Evolutionary conservation across 2,329 filamentous ascomycete genomes (phyloP), one percentile per base, ranked within the genome.

Genomic region (Apiospora pterosperma): DNA sequence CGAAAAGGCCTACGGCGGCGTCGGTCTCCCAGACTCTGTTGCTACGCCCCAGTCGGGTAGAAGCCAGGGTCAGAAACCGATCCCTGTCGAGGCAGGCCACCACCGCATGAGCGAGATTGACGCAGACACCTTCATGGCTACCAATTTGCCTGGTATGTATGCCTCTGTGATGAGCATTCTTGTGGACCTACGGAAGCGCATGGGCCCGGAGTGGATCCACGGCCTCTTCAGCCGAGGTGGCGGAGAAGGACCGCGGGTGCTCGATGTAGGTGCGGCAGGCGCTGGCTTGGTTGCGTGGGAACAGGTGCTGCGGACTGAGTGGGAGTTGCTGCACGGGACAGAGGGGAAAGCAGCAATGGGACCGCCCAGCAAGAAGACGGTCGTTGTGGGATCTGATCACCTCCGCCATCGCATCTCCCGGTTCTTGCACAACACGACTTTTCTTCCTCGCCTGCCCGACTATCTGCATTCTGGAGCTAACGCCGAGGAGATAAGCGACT

Each of bases 401-500:
- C 81, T 99, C 34, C 88, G 93, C 21, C 83, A 91, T 64, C 90
- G 93, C 36, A 83, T 93, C 28, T 92, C 93, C 69, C 83, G 82
- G 21, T 86, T 98, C 67, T 81, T 99, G 14, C 85, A 96, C 41
- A 90, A 97, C 75, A 98, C 96, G 0, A 96, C 92, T 0, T 97
- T 99, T 74, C 83, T 99, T 8, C 94, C 95, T 8, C 89, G 94
- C 4, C 80, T 98, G n/a, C 96, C 96, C 0, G 93, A 98, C 72
- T 93, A 95, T 68, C 78, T 93, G 31, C 90, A 90, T 73, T 85
- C 87, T 1, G 81, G 85, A 25, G 81, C 89, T 65, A 86, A 86
- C 60, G 82, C 84, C 11, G 83, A 86, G 21, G 80, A 81, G 64
- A 75, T 92, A 5, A 86, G 92, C 64, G 85, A 86, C 23, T 82